phyloP scores from a whole-genome alignment of 2,329 filamentous ascomycete genomes.

The Rhytidhysteron rufulum region DNA sequence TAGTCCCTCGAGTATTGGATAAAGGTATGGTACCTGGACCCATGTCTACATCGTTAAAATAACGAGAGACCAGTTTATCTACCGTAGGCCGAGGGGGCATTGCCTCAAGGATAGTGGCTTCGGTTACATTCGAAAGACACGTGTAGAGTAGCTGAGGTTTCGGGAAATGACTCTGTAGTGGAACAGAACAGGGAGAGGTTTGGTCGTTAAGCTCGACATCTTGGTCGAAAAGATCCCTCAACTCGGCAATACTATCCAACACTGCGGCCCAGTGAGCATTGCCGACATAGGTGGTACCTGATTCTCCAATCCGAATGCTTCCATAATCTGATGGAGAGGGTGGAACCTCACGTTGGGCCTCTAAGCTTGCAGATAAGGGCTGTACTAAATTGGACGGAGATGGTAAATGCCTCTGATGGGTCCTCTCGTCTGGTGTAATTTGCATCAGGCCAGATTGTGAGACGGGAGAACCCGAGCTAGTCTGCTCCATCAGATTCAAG shows the following conservation, averaged over 20 bases:
- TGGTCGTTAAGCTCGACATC: constrained; percentile 6
- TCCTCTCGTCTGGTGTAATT: background rate
- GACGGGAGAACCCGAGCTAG: too few species aligned
- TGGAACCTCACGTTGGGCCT: background rate
- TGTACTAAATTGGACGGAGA: background rate
- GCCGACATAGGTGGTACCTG: constrained; percentile 5
- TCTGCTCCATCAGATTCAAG: constrained; percentile 8
- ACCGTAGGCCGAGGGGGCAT: constrained; percentile 10
- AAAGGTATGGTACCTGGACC: background rate
- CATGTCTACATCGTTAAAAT: constrained; percentile 14
- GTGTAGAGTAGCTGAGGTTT: background rate
- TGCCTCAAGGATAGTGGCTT: constrained; percentile 8
- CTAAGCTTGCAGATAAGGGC: background rate
- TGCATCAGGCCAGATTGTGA: too few species aligned
- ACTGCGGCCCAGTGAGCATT: constrained; percentile 16
- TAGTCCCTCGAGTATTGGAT: background rate
- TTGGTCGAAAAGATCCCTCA: constrained; percentile 22
- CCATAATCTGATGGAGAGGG: background rate
- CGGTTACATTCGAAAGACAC: too few species aligned
- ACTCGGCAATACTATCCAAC: constrained; percentile 13
- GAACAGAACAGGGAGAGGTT: constrained; percentile 1
- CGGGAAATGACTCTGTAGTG: constrained; percentile 3
- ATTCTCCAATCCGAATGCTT: background rate
- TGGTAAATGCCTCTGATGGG: background rate
- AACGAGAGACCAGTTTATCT: constrained; percentile 17